Conservation (phyloP, 1,284 basidiomycete species). For the Melampsora larici-populina region DNA sequence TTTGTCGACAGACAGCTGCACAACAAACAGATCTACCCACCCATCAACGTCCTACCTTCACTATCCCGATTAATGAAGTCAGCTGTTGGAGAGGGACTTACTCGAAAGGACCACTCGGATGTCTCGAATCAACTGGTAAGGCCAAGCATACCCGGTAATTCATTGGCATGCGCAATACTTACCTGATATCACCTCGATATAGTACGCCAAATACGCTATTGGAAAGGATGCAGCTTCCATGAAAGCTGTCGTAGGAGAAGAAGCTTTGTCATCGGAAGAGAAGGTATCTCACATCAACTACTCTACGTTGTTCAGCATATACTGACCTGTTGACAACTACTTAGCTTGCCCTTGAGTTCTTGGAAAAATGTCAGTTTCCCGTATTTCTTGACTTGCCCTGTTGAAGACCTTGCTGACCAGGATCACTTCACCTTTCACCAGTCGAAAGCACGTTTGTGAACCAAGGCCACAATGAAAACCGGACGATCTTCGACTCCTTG, state of each 20-base stretch:
- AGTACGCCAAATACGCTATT: conserved; percentile 92
- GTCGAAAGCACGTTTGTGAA: conserved; percentile 53
- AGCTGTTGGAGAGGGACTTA: conserved; percentile 95
- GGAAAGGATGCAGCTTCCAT: conserved; percentile 96
- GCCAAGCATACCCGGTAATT: conserved; percentile 46
- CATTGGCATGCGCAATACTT: neutral
- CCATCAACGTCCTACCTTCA: conserved; percentile 98
- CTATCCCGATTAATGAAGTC: conserved; percentile 99
- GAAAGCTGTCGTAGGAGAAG: conserved; percentile 99
- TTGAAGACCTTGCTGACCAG: neutral
- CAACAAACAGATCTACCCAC: conserved; percentile 97
- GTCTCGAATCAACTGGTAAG: conserved; percentile 92
- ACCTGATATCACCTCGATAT: conserved; percentile 58
- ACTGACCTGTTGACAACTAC: neutral
- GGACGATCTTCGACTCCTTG: conserved; percentile 94
- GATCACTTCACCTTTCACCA: neutral
- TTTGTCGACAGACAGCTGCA: conserved; percentile 92
- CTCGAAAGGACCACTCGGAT: conserved; percentile 96
- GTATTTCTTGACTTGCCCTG: neutral
- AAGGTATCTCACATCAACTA: conserved; percentile 57
- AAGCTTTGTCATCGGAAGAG: conserved; percentile 88
- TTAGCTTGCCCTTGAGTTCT: conserved; percentile 39
- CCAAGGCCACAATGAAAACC: conserved; percentile 84
- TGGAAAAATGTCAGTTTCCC: conserved; percentile 34
- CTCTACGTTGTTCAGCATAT: neutral